phyloP scores from a whole-genome alignment of 352 stramenopile species.

The Globisporangium okanoganense region DNA sequence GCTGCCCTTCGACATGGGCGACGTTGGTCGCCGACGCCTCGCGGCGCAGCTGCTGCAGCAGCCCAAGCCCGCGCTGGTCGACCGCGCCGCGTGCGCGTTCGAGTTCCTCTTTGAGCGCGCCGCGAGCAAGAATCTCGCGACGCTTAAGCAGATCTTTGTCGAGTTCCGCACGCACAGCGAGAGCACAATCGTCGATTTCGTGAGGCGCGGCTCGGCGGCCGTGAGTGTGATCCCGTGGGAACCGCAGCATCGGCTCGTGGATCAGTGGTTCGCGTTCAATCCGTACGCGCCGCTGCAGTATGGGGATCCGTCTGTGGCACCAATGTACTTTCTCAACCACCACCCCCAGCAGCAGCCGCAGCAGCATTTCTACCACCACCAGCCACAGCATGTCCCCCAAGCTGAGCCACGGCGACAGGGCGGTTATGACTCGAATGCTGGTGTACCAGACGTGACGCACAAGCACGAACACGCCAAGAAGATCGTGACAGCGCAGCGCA shows the following conservation, averaged over 20 bases:
- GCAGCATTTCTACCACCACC: not conserved
- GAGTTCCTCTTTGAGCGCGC: conserved; percentile 31
- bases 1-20: conserved; percentile 25
- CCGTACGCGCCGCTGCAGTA: not conserved
- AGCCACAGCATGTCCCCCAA: not conserved
- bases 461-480: conserved; percentile 8
- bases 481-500: not conserved
- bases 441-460: not conserved
- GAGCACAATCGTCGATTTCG: conserved; percentile 22
- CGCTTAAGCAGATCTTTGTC: conserved; percentile 37
- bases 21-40: not conserved
- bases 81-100: conserved; percentile 25
- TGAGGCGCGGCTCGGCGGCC: conserved; percentile 20
- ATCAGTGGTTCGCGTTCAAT: not conserved
- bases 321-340: not conserved
- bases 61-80: conserved; percentile 20
- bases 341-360: not conserved
- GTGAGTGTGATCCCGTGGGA: conserved; percentile 41
- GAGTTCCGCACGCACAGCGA: conserved; percentile 30
- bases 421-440: not conserved
- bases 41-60: conserved; percentile 30
- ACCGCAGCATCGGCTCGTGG: conserved; percentile 2
- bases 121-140: conserved; percentile 34
- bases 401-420: conserved; percentile 3
- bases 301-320: not conserved